Base-by-base conservation (phyloP, 2,329 filamentous ascomycete species). In the Alternaria metachromatica region DNA sequence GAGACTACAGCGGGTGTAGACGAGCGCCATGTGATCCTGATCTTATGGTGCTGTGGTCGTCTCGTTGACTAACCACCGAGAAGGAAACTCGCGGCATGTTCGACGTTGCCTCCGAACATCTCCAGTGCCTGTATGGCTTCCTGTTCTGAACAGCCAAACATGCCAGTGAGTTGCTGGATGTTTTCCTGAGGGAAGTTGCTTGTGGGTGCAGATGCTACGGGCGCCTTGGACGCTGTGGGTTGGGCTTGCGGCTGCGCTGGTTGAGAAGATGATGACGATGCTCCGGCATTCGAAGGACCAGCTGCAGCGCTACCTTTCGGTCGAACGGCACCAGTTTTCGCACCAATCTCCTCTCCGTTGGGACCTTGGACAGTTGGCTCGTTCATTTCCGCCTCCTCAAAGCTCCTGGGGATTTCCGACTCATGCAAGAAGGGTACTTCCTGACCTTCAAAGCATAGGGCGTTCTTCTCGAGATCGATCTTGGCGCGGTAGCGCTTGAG, bases 401-500 rank as follows among this genome's bases (percentile, higher is more conserved):
- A 81, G 50, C 90, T 88, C 79, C 91, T 96, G n/a, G 96, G 96
- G 56, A 98, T 97, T 69, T 99, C 95, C 3, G 92, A 91, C 81
- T 98, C 96, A 50, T 93, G 92, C 12, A 99, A 84, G 80, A 99
- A 99, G 0, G 92, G 88, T 6, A 99, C 92, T 70, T 96, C 92
- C 69, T 94, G 90, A 60, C 91, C 92, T 74, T 96, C 92, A 71
- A 99, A 97, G 66, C 96, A 87, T 18, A 99, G 87, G 67, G 90
- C 92, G 74, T 96, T 93, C 75, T 90, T 91, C 67, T 89, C 87
- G 12, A 99, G 86, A 78, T 99, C 96, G 74, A 99, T 95, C 72
- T 87, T 92, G 37, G 95, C 96, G 81, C 97, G 95, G 81, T 98
- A 94, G 43, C 96, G 89, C 83, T 97, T 97, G 65, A 99, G 86